phyloP scores from a whole-genome alignment of 768 basidiomycete genomes.

The Lactifluus echinatus region DNA sequence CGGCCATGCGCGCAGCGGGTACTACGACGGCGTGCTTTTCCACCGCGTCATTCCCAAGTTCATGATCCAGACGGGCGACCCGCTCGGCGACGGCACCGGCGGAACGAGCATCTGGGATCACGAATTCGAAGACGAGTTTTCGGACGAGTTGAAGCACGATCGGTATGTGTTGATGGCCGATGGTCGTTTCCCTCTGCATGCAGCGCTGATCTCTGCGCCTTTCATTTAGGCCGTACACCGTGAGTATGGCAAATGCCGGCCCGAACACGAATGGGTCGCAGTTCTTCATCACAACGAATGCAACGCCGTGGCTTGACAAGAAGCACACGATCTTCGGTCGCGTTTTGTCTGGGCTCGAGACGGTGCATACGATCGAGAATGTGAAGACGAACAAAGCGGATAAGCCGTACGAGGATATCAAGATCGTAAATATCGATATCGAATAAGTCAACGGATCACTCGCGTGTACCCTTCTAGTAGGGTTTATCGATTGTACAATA shows the following conservation, averaged over 20 bases:
- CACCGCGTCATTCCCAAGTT: constrained; percentile 98
- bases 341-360: constrained; percentile 78
- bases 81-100: constrained; percentile 90
- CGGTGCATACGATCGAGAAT: constrained; percentile 87
- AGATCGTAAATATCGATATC: constrained; percentile 73
- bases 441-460: constrained; percentile 33
- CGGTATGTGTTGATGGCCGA: constrained; percentile 37
- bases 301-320: constrained; percentile 88
- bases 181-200: not conserved
- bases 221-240: constrained; percentile 70
- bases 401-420: constrained; percentile 91
- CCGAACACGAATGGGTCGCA: constrained; percentile 90
- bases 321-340: constrained; percentile 93
- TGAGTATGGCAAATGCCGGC: constrained; percentile 94
- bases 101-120: constrained; percentile 84
- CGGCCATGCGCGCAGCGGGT: constrained; percentile 80
- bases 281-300: constrained; percentile 96
- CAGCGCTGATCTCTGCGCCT: not conserved
- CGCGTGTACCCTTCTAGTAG: not conserved
- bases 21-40: constrained; percentile 90
- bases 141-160: constrained; percentile 83
- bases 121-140: constrained; percentile 92
- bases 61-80: constrained; percentile 96
- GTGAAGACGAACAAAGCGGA: constrained; percentile 78
- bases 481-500: not conserved